Percentiles rank a stretch among this genome's conserved stretches.
Evolutionary conservation across 495 filamentous ascomycete genomes (phyloP).

Genomic region (Polyplosphaeria fusca): DNA sequence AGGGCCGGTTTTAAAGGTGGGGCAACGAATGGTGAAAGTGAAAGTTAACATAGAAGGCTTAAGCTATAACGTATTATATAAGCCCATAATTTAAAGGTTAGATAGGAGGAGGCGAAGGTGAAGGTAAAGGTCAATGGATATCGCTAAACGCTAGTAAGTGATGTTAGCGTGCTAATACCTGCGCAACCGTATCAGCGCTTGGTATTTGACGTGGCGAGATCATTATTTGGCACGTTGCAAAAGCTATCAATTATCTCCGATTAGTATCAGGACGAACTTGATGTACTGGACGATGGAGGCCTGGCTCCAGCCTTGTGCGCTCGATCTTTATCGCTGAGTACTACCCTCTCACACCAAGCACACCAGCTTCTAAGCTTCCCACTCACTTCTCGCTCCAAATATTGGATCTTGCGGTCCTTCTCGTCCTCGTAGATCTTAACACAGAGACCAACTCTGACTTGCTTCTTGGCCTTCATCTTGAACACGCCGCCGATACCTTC

Average conservation of each 20-base stretch:
- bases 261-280: not conserved
- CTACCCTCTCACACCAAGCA: constrained; percentile 62
- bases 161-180: too few species aligned
- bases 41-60: too few species aligned
- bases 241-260: not conserved
- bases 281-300: constrained; percentile 5
- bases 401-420: constrained; percentile 51
- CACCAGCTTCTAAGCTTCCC: constrained; percentile 61
- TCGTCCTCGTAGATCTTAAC: constrained; percentile 83
- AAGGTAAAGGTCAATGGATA: too few species aligned
- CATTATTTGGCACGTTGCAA: not conserved
- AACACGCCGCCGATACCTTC: constrained; percentile 82
- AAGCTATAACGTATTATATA: too few species aligned
- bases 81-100: too few species aligned
- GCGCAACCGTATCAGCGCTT: too few species aligned
- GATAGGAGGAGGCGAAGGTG: too few species aligned
- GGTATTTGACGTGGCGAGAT: not conserved
- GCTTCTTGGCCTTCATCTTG: constrained; percentile 75
- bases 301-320: constrained; percentile 9
- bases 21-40: too few species aligned
- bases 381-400: constrained; percentile 55
- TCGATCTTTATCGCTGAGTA: constrained; percentile 49
- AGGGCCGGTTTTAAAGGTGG: too few species aligned
- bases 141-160: too few species aligned
- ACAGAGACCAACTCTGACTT: constrained; percentile 72